These are phyloP conservation scores for Radiomyces spectabilis DNA, from an alignment of 192 early-diverging fungal genomes.

Conservation along the genomic window DNA sequence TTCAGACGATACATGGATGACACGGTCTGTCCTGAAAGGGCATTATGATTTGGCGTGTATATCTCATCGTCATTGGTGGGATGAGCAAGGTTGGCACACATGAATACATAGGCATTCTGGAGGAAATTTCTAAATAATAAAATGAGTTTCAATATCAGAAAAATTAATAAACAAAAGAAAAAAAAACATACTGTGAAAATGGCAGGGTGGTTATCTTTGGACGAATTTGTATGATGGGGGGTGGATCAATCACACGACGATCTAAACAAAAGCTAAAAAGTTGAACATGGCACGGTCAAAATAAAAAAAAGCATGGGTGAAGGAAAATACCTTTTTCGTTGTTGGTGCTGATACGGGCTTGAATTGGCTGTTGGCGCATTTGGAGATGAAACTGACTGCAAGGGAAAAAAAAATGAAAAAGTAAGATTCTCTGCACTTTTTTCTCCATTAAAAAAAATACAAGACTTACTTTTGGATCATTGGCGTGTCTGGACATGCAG, in stretches of 20 bases:
- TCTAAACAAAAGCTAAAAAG: conserved; percentile 9
- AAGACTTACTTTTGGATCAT: neutral
- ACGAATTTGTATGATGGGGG: conserved; percentile 22
- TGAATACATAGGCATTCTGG: conserved; percentile 87
- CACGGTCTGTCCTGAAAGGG: conserved; percentile 87
- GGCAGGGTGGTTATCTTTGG: conserved; percentile 1
- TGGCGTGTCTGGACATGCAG: too few relatives aligned
- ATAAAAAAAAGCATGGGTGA: neutral
- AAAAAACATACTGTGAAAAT: neutral
- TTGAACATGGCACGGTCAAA: too few relatives aligned
- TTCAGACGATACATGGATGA: conserved; percentile 81
- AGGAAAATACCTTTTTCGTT: conserved; percentile 24
- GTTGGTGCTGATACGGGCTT: conserved; percentile 17
- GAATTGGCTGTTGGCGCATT: conserved; percentile 20
- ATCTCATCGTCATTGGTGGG: conserved; percentile 71
- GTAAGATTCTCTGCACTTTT: neutral
- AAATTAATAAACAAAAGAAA: neutral
- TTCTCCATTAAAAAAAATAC: neutral
- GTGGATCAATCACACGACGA: conserved; percentile 22
- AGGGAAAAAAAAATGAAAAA: neutral
- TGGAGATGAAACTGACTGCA: neutral
- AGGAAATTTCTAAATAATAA: conserved; percentile 22
- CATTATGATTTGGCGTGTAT: conserved; percentile 61
- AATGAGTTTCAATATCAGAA: neutral
- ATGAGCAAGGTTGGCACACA: conserved; percentile 85